Percentiles rank a stretch among this genome's conserved stretches.
These are phyloP conservation scores for Danielia oregonensis DNA, from an alignment of 805 yeast species.

Conservation along the genomic window DNA sequence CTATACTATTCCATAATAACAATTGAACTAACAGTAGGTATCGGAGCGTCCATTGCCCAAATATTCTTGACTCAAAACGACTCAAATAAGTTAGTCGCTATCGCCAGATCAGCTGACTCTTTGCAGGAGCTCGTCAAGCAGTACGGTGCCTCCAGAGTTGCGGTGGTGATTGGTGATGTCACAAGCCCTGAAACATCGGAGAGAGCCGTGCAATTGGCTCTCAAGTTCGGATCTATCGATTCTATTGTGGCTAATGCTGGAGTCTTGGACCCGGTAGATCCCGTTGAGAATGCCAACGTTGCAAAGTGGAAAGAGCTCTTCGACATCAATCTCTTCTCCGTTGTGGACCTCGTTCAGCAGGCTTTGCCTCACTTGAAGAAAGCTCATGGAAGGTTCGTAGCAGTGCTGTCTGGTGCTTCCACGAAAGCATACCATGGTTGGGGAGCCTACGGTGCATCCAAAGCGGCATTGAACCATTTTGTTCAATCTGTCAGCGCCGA, in stretches of 20 bases:
- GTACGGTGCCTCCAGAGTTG: constrained; percentile 48
- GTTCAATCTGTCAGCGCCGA: constrained; percentile 65
- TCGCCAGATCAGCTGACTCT: constrained; percentile 61
- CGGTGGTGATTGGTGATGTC: constrained; percentile 58
- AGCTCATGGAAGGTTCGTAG: constrained; percentile 60
- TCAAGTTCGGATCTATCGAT: constrained; percentile 56
- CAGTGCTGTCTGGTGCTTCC: constrained; percentile 89
- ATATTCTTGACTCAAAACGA: constrained; percentile 38
- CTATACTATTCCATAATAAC: constrained; percentile 36
- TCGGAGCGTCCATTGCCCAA: constrained; percentile 74
- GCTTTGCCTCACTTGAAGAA: constrained; percentile 57
- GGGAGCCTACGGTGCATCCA: constrained; percentile 90
- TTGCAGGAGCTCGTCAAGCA: constrained; percentile 40
- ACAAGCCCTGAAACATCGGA: constrained; percentile 36
- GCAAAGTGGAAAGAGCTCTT: constrained; percentile 59
- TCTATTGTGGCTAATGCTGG: constrained; percentile 80
- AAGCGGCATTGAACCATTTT: constrained; percentile 85
- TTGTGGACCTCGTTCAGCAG: constrained; percentile 53
- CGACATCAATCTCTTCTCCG: constrained; percentile 76
- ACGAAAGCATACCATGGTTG: constrained; percentile 61
- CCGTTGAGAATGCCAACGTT: constrained; percentile 49
- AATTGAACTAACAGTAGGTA: constrained; percentile 57
- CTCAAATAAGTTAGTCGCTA: constrained; percentile 51
- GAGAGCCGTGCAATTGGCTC: constrained; percentile 42
- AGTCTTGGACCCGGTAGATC: constrained; percentile 70